Evolutionary conservation across 192 early-diverging fungal species (phyloP), one percentile per base, ranked within the genome.

Genomic region (Backusella circina): DNA sequence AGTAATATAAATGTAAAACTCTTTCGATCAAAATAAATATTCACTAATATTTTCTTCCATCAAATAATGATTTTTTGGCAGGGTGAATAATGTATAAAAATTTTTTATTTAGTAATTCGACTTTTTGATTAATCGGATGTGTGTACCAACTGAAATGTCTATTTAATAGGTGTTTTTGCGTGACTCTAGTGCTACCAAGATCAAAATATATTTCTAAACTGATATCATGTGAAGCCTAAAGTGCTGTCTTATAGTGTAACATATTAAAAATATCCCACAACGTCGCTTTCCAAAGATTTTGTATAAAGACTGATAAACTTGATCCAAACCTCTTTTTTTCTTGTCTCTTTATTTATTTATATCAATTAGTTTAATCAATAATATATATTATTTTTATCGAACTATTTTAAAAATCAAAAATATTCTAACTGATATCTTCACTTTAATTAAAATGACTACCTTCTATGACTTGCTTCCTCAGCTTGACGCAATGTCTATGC

Each of bases 71-170:
- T n/a, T n/a, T n/a, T n/a, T n/a, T n/a, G n/a, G n/a, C n/a, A n/a
- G n/a, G n/a, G n/a, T n/a, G n/a, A n/a, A n/a, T n/a, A n/a, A n/a
- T n/a, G n/a, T n/a, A n/a, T n/a, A n/a, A n/a, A n/a, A n/a, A n/a
- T 26, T 26, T 26, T 28, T 26, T 28, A 28, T 61, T 61, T 61
- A 28, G 54, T 61, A 61, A 61, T 61, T 61, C 12, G 26, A 26
- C 54, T 61, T 61, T 61, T 61, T 61, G 54, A 61, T 61, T 61
- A 61, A 61, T 61, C 54, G 54, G 54, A 61, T 28, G 54, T 61
- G 54, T 57, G 51, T 61, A 28, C 54, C 12, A 61, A 28, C 54
- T 26, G 54, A 61, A 61, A 61, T 61, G 54, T 61, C 54, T 61
- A 61, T 61, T 61, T 61, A 61, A 61, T 61, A 61, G 26, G 54